Percentiles rank a stretch among this genome's conserved stretches.
Evolutionary conservation across 2,329 filamentous ascomycete species (phyloP).

Genomic region (Trichoderma pleuroti): DNA sequence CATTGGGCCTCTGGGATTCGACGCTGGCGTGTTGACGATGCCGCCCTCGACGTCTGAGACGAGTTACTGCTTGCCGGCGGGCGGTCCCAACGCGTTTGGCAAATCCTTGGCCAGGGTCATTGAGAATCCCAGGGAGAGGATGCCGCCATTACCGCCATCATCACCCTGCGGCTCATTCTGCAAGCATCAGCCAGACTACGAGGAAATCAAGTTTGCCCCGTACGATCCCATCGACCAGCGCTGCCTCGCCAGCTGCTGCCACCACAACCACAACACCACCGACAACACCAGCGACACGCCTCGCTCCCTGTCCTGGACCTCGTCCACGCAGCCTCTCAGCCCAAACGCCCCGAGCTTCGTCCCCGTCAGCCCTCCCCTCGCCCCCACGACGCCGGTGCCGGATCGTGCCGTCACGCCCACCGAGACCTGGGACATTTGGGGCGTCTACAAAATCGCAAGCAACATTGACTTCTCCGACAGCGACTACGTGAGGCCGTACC

Average conservation of each 20-base stretch:
- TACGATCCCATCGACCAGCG: neutral
- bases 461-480: neutral
- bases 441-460: neutral
- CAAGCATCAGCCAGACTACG: neutral
- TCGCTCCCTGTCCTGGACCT: neutral
- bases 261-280: neutral
- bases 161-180: neutral
- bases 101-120: neutral
- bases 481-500: neutral
- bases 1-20: neutral
- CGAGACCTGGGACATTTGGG: neutral
- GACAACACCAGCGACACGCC: neutral
- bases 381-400: neutral
- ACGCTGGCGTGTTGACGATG: no score
- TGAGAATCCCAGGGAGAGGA: neutral
- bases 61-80: neutral
- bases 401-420: neutral
- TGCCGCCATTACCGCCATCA: neutral
- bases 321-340: neutral
- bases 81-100: neutral
- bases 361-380: neutral
- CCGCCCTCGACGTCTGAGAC: neutral
- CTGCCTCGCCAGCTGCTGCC: neutral
- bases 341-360: neutral
- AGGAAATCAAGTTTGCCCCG: neutral